A percentile compares a stretch with the other conserved stretches of the same genome.
Conservation (phyloP, 257 asterid genomes). For the Forsythia suspensa region DNA sequence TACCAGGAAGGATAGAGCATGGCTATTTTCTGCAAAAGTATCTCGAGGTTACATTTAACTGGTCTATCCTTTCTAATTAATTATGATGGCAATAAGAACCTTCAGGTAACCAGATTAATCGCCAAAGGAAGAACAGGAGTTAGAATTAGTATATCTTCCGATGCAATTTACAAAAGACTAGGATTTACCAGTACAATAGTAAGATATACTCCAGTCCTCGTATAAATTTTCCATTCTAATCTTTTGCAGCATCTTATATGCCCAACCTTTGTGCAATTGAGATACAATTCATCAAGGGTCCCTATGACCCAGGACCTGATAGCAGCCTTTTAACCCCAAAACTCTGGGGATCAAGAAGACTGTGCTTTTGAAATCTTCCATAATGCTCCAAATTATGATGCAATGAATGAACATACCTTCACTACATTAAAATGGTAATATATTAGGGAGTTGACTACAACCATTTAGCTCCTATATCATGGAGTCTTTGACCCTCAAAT, state of each 20-base stretch:
- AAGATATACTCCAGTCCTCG: conserved; percentile 5
- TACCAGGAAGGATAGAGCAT: too few relatives aligned
- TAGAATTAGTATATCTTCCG: conserved; percentile 5
- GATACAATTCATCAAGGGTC: conserved; percentile 9
- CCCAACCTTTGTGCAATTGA: conserved; percentile 1
- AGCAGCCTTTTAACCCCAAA: too few relatives aligned
- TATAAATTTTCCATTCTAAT: conserved; percentile 14
- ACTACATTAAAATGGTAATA: too few relatives aligned
- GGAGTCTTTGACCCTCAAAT: too few relatives aligned
- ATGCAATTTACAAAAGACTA: too few relatives aligned
- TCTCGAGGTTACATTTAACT: too few relatives aligned
- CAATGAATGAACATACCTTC: too few relatives aligned
- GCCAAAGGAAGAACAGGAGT: not conserved
- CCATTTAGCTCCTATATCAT: not conserved
- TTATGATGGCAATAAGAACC: not conserved
- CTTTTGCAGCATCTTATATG: conserved; percentile 5
- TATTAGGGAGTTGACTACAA: not conserved
- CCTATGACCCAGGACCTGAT: not conserved
- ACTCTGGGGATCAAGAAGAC: not conserved
- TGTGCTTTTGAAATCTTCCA: not conserved
- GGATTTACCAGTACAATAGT: not conserved
- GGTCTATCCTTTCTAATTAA: not conserved
- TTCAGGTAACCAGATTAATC: conserved; percentile 7
- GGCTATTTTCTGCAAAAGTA: too few relatives aligned
- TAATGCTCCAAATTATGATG: too few relatives aligned